These are phyloP conservation scores for Candida boleticola DNA, from an alignment of 805 yeast species.

Conservation along the genomic window DNA sequence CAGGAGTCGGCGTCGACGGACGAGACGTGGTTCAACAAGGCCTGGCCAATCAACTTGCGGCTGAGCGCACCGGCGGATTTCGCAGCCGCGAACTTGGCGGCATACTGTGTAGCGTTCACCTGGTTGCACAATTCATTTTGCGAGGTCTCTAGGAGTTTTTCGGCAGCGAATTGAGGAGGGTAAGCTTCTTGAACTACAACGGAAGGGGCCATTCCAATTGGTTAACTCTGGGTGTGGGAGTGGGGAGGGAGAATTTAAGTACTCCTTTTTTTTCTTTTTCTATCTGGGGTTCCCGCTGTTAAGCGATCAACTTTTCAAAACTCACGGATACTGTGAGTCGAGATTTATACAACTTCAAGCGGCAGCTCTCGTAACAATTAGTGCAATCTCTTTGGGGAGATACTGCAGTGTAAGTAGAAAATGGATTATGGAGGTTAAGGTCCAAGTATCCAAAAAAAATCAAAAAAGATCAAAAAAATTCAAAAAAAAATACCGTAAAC, in stretches of 20 bases:
- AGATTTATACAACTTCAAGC: slow-evolving; percentile 32
- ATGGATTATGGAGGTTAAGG: neutral
- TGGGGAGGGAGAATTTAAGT: neutral
- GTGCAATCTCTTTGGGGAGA: slow-evolving; percentile 2
- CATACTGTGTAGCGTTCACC: neutral
- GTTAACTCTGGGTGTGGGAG: slow-evolving; percentile 4
- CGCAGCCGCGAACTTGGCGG: neutral
- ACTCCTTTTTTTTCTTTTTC: slow-evolving; percentile 3
- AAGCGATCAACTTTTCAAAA: slow-evolving; percentile 8
- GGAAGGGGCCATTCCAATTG: slow-evolving; percentile 7
- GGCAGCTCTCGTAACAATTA: slow-evolving; percentile 41
- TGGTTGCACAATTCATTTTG: neutral
- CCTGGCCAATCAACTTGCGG: slow-evolving; percentile 28
- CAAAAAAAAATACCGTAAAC: neutral
- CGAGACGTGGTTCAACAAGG: slow-evolving; percentile 39
- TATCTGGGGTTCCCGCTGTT: slow-evolving; percentile 6
- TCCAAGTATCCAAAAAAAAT: neutral
- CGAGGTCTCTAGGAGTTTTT: neutral
- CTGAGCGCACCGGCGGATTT: neutral
- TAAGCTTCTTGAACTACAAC: neutral
- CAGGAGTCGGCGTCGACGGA: slow-evolving; percentile 56
- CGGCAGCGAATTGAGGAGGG: neutral
- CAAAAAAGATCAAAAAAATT: neutral
- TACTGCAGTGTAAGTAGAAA: neutral
- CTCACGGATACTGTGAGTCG: slow-evolving; percentile 37